Evolutionary conservation across 2,329 filamentous ascomycete genomes (phyloP).

Genomic region (Karstenula rhodostoma): DNA sequence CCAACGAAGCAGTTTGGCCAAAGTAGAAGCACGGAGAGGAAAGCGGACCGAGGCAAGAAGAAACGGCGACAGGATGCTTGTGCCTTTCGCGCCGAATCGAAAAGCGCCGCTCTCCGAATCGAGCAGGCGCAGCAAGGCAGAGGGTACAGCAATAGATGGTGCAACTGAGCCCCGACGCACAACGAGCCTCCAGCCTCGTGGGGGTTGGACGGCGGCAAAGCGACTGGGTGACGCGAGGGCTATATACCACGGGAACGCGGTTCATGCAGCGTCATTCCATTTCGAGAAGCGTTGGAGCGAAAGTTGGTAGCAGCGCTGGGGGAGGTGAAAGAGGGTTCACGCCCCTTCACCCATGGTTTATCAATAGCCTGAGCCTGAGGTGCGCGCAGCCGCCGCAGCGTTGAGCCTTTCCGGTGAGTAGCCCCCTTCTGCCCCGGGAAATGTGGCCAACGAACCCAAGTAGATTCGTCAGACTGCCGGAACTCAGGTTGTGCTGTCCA

Average conservation of each 20-base stretch:
- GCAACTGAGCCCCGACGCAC: neutral
- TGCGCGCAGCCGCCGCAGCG: neutral
- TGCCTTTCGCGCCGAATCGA: neutral
- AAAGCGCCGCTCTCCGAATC: neutral
- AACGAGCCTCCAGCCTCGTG: neutral
- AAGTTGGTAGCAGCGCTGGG: neutral
- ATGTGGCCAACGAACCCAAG: conserved; percentile 1
- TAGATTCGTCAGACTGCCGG: neutral
- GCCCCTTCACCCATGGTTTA: conserved; percentile 7
- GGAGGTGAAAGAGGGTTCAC: neutral
- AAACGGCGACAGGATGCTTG: neutral
- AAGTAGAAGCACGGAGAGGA: neutral
- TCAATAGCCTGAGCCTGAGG: neutral
- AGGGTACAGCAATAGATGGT: conserved; percentile 4
- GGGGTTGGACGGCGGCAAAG: neutral
- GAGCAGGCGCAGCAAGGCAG: conserved; percentile 6
- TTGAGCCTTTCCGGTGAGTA: conserved; percentile 5
- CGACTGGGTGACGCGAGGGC: neutral
- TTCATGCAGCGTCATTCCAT: neutral
- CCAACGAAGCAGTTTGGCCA: neutral
- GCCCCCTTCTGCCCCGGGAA: neutral
- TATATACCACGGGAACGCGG: neutral
- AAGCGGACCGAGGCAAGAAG: neutral
- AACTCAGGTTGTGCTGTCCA: conserved; percentile 3
- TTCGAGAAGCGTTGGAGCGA: neutral